These are phyloP conservation scores for Talaromyces sp. DNA, from an alignment of 2,329 filamentous ascomycete species.

Conservation along the genomic window DNA sequence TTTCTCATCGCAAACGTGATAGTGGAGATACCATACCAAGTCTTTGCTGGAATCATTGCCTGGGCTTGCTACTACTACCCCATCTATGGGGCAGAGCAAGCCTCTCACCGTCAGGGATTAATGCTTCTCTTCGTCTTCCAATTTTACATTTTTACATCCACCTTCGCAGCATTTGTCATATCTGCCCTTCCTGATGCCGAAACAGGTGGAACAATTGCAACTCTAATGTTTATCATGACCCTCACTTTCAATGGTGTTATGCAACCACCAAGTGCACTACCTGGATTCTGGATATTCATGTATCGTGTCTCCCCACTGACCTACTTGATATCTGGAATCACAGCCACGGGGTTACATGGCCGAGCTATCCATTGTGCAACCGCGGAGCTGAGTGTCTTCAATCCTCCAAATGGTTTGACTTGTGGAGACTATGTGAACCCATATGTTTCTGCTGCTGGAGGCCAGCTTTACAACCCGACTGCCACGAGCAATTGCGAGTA, in stretches of 20 bases:
- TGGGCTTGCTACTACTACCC: conserved; percentile 87
- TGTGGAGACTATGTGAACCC: conserved; percentile 62
- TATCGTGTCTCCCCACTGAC: conserved; percentile 81
- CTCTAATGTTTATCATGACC: conserved; percentile 71
- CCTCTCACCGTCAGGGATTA: conserved; percentile 70
- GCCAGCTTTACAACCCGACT: conserved; percentile 55
- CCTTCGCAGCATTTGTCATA: conserved; percentile 78
- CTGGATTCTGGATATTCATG: conserved; percentile 82
- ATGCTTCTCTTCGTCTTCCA: conserved; percentile 76
- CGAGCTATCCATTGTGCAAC: conserved; percentile 65
- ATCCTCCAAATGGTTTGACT: conserved; percentile 60
- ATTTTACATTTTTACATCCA: conserved; percentile 80
- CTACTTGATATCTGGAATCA: conserved; percentile 74
- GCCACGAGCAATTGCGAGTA: conserved; percentile 58
- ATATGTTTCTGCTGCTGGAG: conserved; percentile 56
- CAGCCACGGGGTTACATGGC: conserved; percentile 70
- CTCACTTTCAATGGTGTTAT: conserved; percentile 77
- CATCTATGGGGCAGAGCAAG: conserved; percentile 62
- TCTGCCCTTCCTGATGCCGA: conserved; percentile 75
- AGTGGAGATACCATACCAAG: conserved; percentile 85
- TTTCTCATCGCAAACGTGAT: conserved; percentile 83
- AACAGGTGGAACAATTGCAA: conserved; percentile 74
- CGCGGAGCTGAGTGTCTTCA: conserved; percentile 71
- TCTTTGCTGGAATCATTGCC: conserved; percentile 71
- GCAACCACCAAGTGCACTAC: conserved; percentile 63